Base-by-base conservation (phyloP, 306 rosid species). In the Malus orientalis region DNA sequence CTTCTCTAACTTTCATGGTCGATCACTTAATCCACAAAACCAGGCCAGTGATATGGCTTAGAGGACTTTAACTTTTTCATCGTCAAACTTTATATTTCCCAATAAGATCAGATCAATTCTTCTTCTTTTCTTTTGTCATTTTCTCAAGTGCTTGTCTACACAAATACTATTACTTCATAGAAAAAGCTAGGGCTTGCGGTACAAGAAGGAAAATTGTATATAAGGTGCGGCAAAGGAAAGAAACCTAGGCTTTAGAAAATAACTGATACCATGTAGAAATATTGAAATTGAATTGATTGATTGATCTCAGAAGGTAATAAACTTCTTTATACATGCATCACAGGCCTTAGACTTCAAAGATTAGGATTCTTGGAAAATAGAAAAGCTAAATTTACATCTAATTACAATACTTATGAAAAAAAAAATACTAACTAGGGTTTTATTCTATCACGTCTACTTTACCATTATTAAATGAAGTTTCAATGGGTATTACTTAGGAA, bases 401-500 rank as follows among this genome's bases (percentile, higher is more conserved):
- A 49, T 49, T 49, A 49, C 54, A 49, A 49, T 49, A 49, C 8
- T 15, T 16, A 18, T 51, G 20, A 38, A 38, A 7, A 36, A 36
- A 6, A 38, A 38, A 38, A 7, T 38, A 1, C 55, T 51, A 15
- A 18, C 55, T 51, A 15, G 55, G 55, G 55, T 51, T 51, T 51
- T 51, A 51, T 51, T 51, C 20, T 51, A 5, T 16, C 55, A 51
- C 55, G 18, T 16, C 55, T 51, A 51, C 55, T 5, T 51, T 51
- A 16, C 55, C 18, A 51, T 15, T 18, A 51, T 51, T 51, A 51
- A 18, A 0, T 51, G 55, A 51, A 15, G 55, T 51, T 51, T 51
- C 55, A 51, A 62, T 62, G 18, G 38, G 15, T 6, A 13, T 27
- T 27, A 29, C 30, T 16, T 83, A 94, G 98, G 98, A 94, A 68